Conservation (phyloP, 305 asterid species). For the Fraxinus platypoda region DNA sequence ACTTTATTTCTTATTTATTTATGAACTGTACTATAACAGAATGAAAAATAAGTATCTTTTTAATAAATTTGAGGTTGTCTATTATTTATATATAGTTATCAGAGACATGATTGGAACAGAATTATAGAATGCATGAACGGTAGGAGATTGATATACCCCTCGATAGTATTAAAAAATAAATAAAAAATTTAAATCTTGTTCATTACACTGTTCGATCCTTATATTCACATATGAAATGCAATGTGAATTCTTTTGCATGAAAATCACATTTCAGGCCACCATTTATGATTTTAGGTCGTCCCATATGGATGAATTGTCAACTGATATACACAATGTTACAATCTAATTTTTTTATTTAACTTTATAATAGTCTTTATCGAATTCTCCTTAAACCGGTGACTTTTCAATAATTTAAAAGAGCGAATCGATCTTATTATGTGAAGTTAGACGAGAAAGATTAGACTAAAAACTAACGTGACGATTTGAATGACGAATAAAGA, state of each 20-base stretch:
- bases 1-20: background rate
- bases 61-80: background rate
- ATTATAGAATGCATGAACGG: background rate
- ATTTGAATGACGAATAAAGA: background rate
- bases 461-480: background rate
- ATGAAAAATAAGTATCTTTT: background rate
- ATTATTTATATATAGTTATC: background rate
- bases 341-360: background rate
- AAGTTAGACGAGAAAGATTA: background rate
- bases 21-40: background rate
- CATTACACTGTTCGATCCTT: background rate
- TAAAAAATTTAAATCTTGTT: background rate
- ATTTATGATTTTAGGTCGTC: background rate
- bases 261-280: background rate
- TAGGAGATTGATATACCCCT: background rate
- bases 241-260: background rate
- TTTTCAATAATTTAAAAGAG: background rate
- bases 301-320: background rate
- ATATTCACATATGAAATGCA: background rate
- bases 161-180: background rate
- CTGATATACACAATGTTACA: background rate
- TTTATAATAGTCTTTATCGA: background rate
- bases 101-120: background rate
- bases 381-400: background rate
- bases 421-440: background rate